Evolutionary conservation across 2,329 filamentous ascomycete genomes (phyloP).

Genomic region (Pseudocercospora vitis): DNA sequence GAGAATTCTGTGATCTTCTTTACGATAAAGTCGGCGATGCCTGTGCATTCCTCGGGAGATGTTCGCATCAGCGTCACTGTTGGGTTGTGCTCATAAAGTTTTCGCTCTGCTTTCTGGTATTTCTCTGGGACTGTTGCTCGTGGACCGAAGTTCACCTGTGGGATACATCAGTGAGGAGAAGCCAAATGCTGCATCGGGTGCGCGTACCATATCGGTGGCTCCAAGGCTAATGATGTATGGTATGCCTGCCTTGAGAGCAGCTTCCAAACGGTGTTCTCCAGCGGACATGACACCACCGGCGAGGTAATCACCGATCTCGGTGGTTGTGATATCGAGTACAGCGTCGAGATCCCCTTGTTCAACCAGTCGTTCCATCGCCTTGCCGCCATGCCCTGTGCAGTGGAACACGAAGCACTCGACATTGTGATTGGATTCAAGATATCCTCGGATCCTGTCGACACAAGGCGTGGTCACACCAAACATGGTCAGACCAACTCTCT

Average conservation of each 20-base stretch:
- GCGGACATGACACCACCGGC: constrained; percentile 65
- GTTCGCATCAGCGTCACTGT: constrained; percentile 67
- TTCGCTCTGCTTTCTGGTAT: constrained; percentile 48
- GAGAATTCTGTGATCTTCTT: constrained; percentile 51
- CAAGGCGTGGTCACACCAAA: constrained; percentile 72
- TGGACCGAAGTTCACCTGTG: constrained; percentile 60
- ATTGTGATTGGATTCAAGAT: constrained; percentile 49
- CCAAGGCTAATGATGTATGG: constrained; percentile 56
- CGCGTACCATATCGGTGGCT: constrained; percentile 55
- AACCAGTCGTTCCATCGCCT: constrained; percentile 67
- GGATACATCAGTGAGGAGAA: background rate
- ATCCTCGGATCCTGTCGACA: constrained; percentile 55
- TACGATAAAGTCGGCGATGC: constrained; percentile 59
- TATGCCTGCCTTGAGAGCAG: constrained; percentile 58
- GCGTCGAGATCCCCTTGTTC: constrained; percentile 60
- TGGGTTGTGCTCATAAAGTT: constrained; percentile 65
- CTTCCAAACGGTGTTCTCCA: constrained; percentile 57
- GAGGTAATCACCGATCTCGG: constrained; percentile 65
- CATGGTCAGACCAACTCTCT: constrained; percentile 67
- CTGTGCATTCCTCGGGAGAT: constrained; percentile 55
- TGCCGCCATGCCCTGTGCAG: constrained; percentile 67
- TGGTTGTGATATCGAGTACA: constrained; percentile 70
- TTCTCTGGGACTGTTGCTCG: constrained; percentile 55
- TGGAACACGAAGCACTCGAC: constrained; percentile 68
- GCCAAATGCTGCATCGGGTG: background rate